Evolutionary conservation across 2,329 filamentous ascomycete genomes (phyloP), one percentile per base, ranked within the genome.

Genomic region (Sarocladium oryzae): DNA sequence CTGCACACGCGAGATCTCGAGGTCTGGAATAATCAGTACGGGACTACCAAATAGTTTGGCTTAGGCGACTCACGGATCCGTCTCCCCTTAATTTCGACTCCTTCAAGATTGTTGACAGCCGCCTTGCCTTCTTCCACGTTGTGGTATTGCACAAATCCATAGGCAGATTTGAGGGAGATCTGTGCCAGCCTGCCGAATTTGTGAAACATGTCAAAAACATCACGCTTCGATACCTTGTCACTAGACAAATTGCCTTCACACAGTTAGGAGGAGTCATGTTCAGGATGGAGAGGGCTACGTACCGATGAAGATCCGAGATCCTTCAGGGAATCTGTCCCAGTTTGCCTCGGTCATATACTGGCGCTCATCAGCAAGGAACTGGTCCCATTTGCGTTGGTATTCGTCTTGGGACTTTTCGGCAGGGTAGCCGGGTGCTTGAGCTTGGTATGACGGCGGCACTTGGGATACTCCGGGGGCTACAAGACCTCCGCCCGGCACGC

Each of bases 131-230:
- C 85, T 2, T 79, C 75, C 3, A 84, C 72, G 26, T 89, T 85
- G 57, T 96, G 78, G 58, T 95, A 99, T 65, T 97, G 93, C 32
- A 97, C 90, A 64, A 97, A 99, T 1, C 93, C 93, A 68, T 96
- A 97, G 1, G 91, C 91, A 57, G 93, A 90, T 68, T 97, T 97
- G 60, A 97, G 89, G 1, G 90, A 95, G 54, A 97, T 93, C 65
- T 99, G 93, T 2, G 91, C 92, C 43, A 99, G 75, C 55, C 85
- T 85, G 51, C 93, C 93, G 64, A 89, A 91, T 52, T 78, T 79
- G 63, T 90, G 84, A 64, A 99, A 97, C 16, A 92, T 78, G 63
- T 95, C 86, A 69, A 96, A 97, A 8, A 97, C 83, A 67, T 97
- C 91, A 57, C 87, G 82, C 69, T 97, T 97, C 6, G 89, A 93